Base-by-base conservation (phyloP, 805 yeast genomes). In the Candida sphagnicola region DNA sequence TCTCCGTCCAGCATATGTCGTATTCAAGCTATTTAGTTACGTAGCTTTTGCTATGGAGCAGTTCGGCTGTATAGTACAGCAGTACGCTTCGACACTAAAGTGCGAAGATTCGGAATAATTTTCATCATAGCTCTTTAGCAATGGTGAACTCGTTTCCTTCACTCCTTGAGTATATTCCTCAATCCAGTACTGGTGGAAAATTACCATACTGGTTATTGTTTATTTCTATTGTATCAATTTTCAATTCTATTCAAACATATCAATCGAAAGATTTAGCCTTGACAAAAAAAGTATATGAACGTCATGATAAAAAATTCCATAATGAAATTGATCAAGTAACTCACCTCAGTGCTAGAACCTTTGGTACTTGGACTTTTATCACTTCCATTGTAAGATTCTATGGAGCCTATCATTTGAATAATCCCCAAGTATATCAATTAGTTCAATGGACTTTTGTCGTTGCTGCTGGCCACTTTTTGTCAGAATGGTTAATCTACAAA, bases 331-430 rank as follows among this genome's bases (percentile, higher is more conserved):
- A 37, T n/a, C 67, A 66, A 38, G 67, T 68, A 10, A 65, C 71
- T 4, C 60, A 66, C 11, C 70, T 93, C 48, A 80, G 93, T 50
- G 96, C 96, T n/a, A 77, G 99, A 53, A 91, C 99, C 0, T 93
- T 93, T 60, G 99, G 99, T 24, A 93, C 99, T 0, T 93, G 99
- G 99, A 93, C 99, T 0, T 69, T 90, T 28, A 74, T 90, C 50
- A 81, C 96, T 2, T 77, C 95, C 2, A 70, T 91, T 21, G 82
- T 93, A 34, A 78, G 99, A 56, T 73, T 82, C 47, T 88, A 85
- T 59, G 96, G 95, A 40, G 95, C 98, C 11, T 85, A 83, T 62
- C 69, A 85, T 56, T 67, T 85, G 41, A 68, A 70, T 39, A 80
- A 81, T 49, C 78, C 78, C 17, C 84, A 81, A 47, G 78, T 90